Conservation (phyloP, 768 basidiomycete genomes). For the Boletus insuetus region DNA sequence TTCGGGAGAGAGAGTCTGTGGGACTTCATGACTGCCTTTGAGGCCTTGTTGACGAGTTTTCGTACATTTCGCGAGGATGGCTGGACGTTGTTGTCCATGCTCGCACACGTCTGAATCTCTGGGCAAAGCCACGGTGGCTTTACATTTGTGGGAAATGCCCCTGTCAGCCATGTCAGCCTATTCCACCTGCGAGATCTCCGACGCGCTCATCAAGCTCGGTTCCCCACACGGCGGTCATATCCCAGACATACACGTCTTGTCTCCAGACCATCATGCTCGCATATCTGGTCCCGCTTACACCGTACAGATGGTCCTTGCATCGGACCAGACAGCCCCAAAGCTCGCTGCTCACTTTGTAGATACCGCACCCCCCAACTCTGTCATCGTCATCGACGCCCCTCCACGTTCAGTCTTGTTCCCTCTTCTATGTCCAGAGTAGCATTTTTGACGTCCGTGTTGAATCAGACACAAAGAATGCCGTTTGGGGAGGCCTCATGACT, state of each 20-base stretch:
- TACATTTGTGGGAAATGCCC: slow-evolving; percentile 2
- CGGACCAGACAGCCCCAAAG: slow-evolving; percentile 60
- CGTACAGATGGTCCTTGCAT: slow-evolving; percentile 70
- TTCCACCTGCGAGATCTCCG: slow-evolving; percentile 84
- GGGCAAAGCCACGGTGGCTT: background rate
- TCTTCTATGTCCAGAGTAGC: background rate
- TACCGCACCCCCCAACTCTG: slow-evolving; percentile 56
- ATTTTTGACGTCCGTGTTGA: background rate
- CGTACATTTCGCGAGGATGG: slow-evolving; percentile 17
- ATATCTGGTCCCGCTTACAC: slow-evolving; percentile 85
- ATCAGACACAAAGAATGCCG: slow-evolving; percentile 70
- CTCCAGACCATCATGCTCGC: slow-evolving; percentile 36
- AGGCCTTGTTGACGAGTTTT: slow-evolving; percentile 42
- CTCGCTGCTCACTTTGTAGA: slow-evolving; percentile 80
- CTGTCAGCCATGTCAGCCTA: slow-evolving; percentile 33
- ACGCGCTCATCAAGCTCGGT: slow-evolving; percentile 81
- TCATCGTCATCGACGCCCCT: slow-evolving; percentile 77
- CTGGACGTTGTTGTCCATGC: slow-evolving; percentile 12
- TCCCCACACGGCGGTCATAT: slow-evolving; percentile 71
- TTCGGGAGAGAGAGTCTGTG: slow-evolving; percentile 59
- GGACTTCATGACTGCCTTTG: slow-evolving; percentile 71
- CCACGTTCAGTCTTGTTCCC: slow-evolving; percentile 46
- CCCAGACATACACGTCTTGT: slow-evolving; percentile 67
- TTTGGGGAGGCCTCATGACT: slow-evolving; percentile 93
- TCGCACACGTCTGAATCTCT: background rate